Evolutionary conservation across 805 yeast genomes (phyloP), one percentile per base, ranked within the genome.

Genomic region (Candida michaelii): DNA sequence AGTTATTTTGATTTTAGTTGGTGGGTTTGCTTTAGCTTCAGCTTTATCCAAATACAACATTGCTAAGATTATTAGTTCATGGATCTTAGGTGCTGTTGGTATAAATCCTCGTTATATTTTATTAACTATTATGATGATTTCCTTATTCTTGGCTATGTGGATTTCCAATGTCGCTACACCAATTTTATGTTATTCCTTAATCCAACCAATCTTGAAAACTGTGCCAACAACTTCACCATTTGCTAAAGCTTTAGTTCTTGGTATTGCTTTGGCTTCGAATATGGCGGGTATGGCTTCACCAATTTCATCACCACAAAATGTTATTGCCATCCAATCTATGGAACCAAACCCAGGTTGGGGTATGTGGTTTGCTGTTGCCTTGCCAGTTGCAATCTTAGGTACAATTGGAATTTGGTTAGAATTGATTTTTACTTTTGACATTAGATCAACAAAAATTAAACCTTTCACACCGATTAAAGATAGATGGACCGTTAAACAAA

Each of bases 231-330:
- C 80, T 10, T 83, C 90, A 16, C 75, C 80, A 3, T 88, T 89
- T 54, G 86, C 87, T 6, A 84, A 87, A 58, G 89, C 96, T 1
- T 71, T 91, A 53, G 85, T 91, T 39, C 66, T 91, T 35, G 98
- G 97, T 33, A 85, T 91, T 52, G 98, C 98, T 0, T 69, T 91
- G 43, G 95, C 98, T 1, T 85, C 96, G 6, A 89, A 91, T 59
- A 71, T 91, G 36, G 98, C 96, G 16, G 99, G 99, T 50, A 91
- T 90, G 95, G 85, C 96, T 0, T 88, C 96, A 3, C 99, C 99
- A 6, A 91, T 91, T 56, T 90, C 97, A 1, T 88, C 97, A 2
- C 99, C 99, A 1, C 99, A 91, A 59, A 91, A 91, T 62, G 87
- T 91, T 48, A 82, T 91, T 54, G 96, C 97, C 1, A 74, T 91